Evolutionary conservation across 169 alveolate genomes (phyloP).

Genomic region (Plasmodium sp.): DNA sequence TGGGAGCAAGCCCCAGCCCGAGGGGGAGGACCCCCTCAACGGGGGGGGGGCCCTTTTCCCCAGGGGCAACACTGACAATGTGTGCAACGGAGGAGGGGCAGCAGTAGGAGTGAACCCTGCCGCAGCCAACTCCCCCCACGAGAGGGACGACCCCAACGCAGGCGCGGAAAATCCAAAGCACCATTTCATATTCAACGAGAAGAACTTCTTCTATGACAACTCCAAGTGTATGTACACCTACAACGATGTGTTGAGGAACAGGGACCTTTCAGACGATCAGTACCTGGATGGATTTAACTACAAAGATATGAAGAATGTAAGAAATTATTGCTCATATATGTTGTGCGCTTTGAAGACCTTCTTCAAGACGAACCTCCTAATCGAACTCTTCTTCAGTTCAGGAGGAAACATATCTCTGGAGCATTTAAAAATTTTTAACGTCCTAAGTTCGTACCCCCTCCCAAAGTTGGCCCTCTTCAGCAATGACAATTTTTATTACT

Average conservation of each 20-base stretch:
- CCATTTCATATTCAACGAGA: conserved; percentile 45
- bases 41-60: not conserved
- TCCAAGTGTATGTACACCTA: conserved; percentile 59
- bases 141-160: conserved; percentile 8
- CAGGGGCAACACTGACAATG: not conserved
- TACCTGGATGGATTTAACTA: conserved; percentile 69
- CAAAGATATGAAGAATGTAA: conserved; percentile 59
- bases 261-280: conserved; percentile 33
- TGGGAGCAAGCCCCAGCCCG: not conserved
- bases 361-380: conserved; percentile 34
- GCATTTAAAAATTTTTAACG: conserved; percentile 43
- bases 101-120: not conserved
- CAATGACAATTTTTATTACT: conserved; percentile 40
- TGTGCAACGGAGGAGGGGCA: not conserved
- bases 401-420: conserved; percentile 42
- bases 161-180: not conserved
- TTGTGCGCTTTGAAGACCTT: conserved; percentile 56
- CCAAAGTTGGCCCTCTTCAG: conserved; percentile 41
- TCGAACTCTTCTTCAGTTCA: conserved; percentile 35
- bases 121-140: not conserved
- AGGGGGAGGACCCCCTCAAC: not conserved
- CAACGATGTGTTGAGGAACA: conserved; percentile 64
- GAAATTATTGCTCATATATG: conserved; percentile 62
- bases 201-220: conserved; percentile 71
- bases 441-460: conserved; percentile 34